Percentiles rank a stretch among this genome's conserved stretches.
phyloP scores from a whole-genome alignment of 2,329 filamentous ascomycete genomes.

The Pyricularia sp. region DNA sequence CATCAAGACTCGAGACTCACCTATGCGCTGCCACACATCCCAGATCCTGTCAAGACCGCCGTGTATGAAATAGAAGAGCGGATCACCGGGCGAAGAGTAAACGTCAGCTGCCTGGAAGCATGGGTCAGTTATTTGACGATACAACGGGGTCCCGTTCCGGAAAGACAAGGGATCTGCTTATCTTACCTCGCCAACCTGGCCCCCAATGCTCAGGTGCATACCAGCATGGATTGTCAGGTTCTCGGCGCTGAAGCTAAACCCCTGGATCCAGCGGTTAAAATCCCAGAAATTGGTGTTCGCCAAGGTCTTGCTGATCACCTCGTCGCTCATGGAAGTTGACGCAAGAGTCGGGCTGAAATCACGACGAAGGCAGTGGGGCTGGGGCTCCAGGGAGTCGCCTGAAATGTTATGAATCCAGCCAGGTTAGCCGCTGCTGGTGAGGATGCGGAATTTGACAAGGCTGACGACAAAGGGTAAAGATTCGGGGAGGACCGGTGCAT shows the following conservation, averaged over 20 bases:
- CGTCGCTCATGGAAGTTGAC: neutral
- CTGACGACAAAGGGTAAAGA: neutral
- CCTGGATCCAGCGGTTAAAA: neutral
- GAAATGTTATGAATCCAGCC: neutral
- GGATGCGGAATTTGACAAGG: neutral
- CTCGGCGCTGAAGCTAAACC: neutral
- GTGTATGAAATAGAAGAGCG: constrained; percentile 18
- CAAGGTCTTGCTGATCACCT: neutral
- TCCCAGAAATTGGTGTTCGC: neutral
- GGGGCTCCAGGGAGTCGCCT: neutral
- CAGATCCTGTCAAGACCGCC: constrained; percentile 13
- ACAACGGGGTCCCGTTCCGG: neutral
- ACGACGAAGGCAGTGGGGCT: constrained; percentile 3
- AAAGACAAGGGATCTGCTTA: neutral
- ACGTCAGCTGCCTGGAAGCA: neutral
- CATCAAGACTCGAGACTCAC: neutral
- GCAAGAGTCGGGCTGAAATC: neutral
- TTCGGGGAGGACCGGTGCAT: neutral
- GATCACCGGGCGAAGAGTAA: neutral
- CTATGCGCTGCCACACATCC: neutral
- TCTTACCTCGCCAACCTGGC: constrained; percentile 1
- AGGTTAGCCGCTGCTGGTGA: neutral
- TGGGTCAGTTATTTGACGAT: neutral
- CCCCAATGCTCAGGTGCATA: constrained; percentile 1
- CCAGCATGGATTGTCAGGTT: neutral